phyloP scores from a whole-genome alignment of 2,329 filamentous ascomycete genomes.

The Fusarium incarnatum region DNA sequence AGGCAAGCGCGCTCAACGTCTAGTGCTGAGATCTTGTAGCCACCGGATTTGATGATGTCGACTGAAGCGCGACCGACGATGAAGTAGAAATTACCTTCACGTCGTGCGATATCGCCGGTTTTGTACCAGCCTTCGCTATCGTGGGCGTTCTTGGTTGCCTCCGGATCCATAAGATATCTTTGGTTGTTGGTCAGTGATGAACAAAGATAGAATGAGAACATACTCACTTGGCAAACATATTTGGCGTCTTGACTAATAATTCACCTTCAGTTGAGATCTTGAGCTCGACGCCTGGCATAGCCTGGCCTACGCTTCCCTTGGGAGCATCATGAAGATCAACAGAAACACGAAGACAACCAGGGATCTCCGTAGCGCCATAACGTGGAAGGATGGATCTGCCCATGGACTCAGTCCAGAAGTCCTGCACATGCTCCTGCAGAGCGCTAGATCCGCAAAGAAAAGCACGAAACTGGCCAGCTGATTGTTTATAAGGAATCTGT shows the following conservation, averaged over 20 bases:
- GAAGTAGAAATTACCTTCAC: background rate
- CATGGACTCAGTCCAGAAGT: background rate
- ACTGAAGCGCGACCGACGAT: constrained; percentile 4
- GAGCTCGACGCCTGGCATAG: background rate
- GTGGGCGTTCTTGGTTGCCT: background rate
- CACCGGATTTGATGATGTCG: constrained; percentile 1
- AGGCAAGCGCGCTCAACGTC: background rate
- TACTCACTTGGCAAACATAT: constrained; percentile 4
- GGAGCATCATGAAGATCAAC: background rate
- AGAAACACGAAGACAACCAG: background rate
- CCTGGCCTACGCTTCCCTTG: background rate
- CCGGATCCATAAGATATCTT: background rate
- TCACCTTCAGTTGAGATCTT: background rate
- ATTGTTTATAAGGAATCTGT: background rate
- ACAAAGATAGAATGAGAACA: background rate
- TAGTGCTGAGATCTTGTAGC: background rate
- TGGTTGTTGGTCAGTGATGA: background rate
- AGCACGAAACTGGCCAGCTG: background rate
- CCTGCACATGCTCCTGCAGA: background rate
- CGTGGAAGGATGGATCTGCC: background rate
- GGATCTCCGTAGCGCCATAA: background rate
- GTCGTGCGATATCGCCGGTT: background rate
- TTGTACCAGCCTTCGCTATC: background rate
- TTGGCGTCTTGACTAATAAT: background rate
- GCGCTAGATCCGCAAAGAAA: background rate